Conservation (phyloP, 441 rosid genomes). For the Daphne laureola region DNA sequence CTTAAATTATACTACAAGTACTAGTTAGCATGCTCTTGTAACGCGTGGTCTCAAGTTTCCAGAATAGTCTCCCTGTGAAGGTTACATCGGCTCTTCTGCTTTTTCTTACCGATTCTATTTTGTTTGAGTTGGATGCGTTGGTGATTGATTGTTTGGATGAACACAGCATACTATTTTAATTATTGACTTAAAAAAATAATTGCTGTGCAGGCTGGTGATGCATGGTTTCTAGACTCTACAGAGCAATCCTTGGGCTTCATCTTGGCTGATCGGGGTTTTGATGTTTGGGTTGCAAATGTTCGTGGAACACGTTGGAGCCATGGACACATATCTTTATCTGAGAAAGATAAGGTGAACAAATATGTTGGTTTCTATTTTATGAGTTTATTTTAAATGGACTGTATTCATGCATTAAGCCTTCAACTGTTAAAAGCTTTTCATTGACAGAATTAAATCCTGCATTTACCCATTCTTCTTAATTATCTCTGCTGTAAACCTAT, state of each 20-base stretch:
- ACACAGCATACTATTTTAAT: background rate
- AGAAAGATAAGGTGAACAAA: constrained; percentile 55
- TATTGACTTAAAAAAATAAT: background rate
- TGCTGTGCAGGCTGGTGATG: constrained; percentile 64
- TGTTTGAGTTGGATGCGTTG: constrained; percentile 2
- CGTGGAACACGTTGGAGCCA: constrained; percentile 88
- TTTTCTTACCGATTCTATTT: background rate
- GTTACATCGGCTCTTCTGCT: background rate
- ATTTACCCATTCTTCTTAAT: too few species aligned
- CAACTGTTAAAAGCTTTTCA: background rate
- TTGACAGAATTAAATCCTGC: too few species aligned
- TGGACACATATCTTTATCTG: constrained; percentile 68
- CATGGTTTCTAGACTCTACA: constrained; percentile 63
- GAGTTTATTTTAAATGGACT: constrained; percentile 1
- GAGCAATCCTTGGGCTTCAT: constrained; percentile 70
- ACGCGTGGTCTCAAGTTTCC: too few species aligned
- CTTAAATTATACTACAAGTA: too few species aligned
- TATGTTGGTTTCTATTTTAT: constrained; percentile 1
- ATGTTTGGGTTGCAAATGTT: constrained; percentile 88
- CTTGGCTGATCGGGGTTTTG: constrained; percentile 82
- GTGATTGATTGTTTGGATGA: background rate
- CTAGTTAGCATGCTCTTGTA: too few species aligned
- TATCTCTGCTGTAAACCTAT: too few species aligned
- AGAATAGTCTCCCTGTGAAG: constrained; percentile 38
- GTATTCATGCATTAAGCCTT: background rate